Percentiles rank a stretch among this genome's conserved stretches.
Conservation (phyloP, 768 basidiomycete genomes). For the Astraeus odoratus region DNA sequence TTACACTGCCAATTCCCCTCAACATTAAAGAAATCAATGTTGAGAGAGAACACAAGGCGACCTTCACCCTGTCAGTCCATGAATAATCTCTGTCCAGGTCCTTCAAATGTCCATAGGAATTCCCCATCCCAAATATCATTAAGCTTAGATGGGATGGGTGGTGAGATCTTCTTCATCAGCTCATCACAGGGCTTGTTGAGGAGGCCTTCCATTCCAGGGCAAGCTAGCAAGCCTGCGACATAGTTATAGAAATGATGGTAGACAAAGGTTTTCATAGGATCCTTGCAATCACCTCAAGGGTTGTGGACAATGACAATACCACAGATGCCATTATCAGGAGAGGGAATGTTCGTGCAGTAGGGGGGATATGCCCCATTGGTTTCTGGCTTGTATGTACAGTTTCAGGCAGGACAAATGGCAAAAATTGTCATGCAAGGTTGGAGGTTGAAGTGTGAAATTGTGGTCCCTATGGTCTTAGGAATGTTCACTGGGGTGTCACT, state of each 20-base stretch:
- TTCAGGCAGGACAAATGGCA: slow-evolving; percentile 11
- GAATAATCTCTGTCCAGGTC: slow-evolving; percentile 12
- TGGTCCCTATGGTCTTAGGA: not conserved
- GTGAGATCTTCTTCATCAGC: not conserved
- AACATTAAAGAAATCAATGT: slow-evolving; percentile 32
- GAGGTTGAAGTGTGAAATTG: slow-evolving; percentile 8
- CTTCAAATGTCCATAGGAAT: slow-evolving; percentile 23
- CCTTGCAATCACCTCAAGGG: not conserved
- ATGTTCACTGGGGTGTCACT: not conserved
- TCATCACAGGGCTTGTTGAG: slow-evolving; percentile 8
- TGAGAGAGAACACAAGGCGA: slow-evolving; percentile 24
- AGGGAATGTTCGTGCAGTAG: slow-evolving; percentile 3
- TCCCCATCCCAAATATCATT: not conserved
- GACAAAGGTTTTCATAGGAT: not conserved
- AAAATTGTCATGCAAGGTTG: slow-evolving; percentile 10
- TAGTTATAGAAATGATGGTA: not conserved
- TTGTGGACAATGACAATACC: not conserved
- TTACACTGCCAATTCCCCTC: slow-evolving; percentile 20
- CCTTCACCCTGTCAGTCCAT: slow-evolving; percentile 15
- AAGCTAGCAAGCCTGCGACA: not conserved
- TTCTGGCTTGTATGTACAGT: slow-evolving; percentile 8
- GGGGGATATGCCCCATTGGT: slow-evolving; percentile 5
- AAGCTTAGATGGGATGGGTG: slow-evolving; percentile 10
- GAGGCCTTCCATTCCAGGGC: slow-evolving; percentile 3
- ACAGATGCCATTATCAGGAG: not conserved